phyloP scores from a whole-genome alignment of 345 rosid genomes.

The Cardiospermum halicacabum region DNA sequence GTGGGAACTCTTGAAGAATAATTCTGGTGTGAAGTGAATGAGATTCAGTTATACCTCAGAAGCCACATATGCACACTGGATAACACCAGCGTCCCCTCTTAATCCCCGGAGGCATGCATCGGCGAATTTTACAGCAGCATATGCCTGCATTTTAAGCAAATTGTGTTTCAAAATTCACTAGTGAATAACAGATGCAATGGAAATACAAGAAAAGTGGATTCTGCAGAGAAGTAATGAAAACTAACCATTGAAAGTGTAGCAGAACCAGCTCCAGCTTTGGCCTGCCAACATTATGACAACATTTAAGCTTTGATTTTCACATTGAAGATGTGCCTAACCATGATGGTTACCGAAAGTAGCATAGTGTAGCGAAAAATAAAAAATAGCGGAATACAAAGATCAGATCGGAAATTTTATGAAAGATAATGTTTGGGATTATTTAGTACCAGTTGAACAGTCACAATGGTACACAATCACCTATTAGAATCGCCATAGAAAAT shows the following conservation, averaged over 20 bases:
- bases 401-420: neutral
- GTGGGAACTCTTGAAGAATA: neutral
- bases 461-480: no score
- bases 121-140: conserved; percentile 97
- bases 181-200: neutral
- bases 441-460: neutral
- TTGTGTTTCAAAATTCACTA: neutral
- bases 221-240: neutral
- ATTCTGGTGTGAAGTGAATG: neutral
- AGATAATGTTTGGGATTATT: neutral
- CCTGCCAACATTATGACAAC: conserved; percentile 43
- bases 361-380: neutral
- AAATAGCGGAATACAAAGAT: neutral
- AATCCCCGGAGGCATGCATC: conserved; percentile 83
- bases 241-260: conserved; percentile 95
- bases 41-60: conserved; percentile 44
- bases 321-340: neutral
- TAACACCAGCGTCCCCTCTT: conserved; percentile 72
- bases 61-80: conserved; percentile 78
- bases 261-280: conserved; percentile 97
- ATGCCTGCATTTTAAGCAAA: conserved; percentile 52
- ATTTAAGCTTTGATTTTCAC: neutral
- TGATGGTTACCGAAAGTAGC: neutral
- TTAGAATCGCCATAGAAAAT: neutral
- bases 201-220: neutral